Evolutionary conservation across 1,284 basidiomycete species (phyloP).

Genomic region (Calocybe gambosa): DNA sequence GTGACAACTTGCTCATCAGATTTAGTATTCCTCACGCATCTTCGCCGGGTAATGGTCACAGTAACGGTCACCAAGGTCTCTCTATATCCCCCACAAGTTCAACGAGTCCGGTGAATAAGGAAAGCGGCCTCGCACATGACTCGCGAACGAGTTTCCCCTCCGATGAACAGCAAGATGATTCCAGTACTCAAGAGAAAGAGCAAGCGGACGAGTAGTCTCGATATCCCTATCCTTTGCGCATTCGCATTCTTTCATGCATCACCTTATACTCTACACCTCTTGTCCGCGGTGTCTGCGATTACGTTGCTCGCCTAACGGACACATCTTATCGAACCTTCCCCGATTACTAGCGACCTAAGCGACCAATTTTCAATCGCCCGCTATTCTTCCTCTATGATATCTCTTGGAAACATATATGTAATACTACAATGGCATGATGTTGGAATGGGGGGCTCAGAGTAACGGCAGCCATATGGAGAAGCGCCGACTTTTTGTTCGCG

Average conservation of each 20-base stretch:
- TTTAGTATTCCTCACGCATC: constrained; percentile 72
- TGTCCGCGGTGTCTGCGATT: constrained; percentile 13
- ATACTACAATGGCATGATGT: constrained; percentile 23
- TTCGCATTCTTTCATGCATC: constrained; percentile 10
- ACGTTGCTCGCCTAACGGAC: constrained; percentile 13
- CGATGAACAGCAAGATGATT: constrained; percentile 12
- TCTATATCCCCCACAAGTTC: constrained; percentile 69
- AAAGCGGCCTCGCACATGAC: constrained; percentile 50
- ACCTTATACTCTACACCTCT: constrained; percentile 16
- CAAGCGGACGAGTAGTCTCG: constrained; percentile 10
- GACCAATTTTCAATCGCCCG: constrained; percentile 15
- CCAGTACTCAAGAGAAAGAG: constrained; percentile 6
- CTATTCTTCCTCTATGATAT: constrained; percentile 27
- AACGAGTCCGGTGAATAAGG: constrained; percentile 55
- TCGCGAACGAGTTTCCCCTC: constrained; percentile 24
- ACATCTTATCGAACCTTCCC: constrained; percentile 16
- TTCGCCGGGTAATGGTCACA: constrained; percentile 46
- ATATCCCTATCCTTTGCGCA: constrained; percentile 1
- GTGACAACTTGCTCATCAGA: constrained; percentile 10
- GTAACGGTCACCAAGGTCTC: constrained; percentile 42
- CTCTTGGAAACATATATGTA: constrained; percentile 30
- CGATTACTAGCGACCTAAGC: constrained; percentile 20
- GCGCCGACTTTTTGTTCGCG: background rate
- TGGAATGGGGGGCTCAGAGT: constrained; percentile 15
- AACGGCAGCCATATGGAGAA: constrained; percentile 9